Conservation (phyloP, 2,329 filamentous ascomycete genomes). For the Xylariaceae sp. region DNA sequence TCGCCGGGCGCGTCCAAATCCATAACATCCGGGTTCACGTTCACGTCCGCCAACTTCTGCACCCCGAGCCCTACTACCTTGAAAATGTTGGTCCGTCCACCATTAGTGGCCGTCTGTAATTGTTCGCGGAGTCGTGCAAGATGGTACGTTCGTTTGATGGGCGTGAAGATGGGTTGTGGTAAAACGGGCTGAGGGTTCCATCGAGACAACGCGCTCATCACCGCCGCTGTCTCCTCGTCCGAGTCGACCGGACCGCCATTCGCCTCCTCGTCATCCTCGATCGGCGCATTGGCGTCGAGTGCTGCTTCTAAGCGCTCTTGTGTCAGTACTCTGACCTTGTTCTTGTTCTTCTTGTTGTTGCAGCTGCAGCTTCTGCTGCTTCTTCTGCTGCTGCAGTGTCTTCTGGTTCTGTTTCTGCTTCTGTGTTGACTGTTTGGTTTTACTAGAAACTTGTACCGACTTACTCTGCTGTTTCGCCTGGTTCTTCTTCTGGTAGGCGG, state of each 20-base stretch:
- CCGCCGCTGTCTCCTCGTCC: conserved; percentile 85
- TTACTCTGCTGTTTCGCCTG: conserved; percentile 95
- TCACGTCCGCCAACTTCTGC: conserved; percentile 48
- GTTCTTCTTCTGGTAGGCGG: conserved; percentile 93
- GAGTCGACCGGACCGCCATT: conserved; percentile 81
- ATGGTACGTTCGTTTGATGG: conserved; percentile 59
- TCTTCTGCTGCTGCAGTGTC: no score
- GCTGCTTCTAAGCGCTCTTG: conserved; percentile 64
- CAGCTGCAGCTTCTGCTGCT: no score
- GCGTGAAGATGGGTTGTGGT: conserved; percentile 56
- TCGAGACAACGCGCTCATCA: conserved; percentile 74
- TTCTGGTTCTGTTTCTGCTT: no score
- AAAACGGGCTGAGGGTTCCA: conserved; percentile 76
- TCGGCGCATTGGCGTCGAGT: conserved; percentile 85
- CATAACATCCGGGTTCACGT: conserved; percentile 40
- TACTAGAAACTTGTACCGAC: conserved; percentile 32
- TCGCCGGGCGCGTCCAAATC: conserved; percentile 54
- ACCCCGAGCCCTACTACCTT: conserved; percentile 52
- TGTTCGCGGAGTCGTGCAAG: conserved; percentile 60
- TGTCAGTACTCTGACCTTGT: conserved; percentile 12
- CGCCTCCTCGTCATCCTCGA: conserved; percentile 78
- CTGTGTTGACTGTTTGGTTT: background rate
- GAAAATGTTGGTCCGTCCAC: conserved; percentile 61
- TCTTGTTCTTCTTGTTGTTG: no score
- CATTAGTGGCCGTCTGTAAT: conserved; percentile 60